Evolutionary conservation across 2,329 filamentous ascomycete species (phyloP), one percentile per base, ranked within the genome.

Genomic region (Xylaria sp.): DNA sequence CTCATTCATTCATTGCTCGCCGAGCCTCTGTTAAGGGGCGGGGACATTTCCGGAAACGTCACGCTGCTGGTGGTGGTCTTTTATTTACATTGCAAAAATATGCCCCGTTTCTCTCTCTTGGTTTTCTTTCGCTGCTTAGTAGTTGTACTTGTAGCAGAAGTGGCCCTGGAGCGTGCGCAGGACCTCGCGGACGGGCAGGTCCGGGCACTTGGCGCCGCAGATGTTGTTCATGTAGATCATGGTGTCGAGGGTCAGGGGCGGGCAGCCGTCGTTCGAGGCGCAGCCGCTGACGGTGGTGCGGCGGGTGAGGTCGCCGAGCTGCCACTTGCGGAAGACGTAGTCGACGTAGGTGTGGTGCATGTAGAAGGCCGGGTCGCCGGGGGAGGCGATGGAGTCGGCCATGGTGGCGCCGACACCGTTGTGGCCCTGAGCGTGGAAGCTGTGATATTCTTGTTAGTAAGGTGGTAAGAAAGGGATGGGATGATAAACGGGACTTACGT

Each of bases 281-380:
- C 69, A 71, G 6, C 69, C 69, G 60, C 68, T 70, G 62, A 71
- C 69, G 55, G 63, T 67, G 1, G 67, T 70, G 50, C 59, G 59
- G 48, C 69, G 69, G 49, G 51, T 53, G n/a, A 59, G 16, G 52
- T 61, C 61, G 37, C 63, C 58, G n/a, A 64, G 51, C 65, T 71
- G 70, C 70, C 70, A 71, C 64, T 66, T 68, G 62, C 62, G 63
- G 68, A 70, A 68, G 16, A 60, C 62, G 59, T 70, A 69, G 64
- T 71, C 70, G 9, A 72, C 56, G 65, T 66, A 72, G 39, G 68
- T 48, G 63, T 73, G 71, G 67, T 72, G 71, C 69, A 73, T 68
- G 68, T 71, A 72, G 67, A 73, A 73, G n/a, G 62, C 44, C 57
- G 70, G 71, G 66, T 73, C 71, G 19, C 68, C 65, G 8, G 68